These are phyloP conservation scores for Septoria petroselini DNA, from an alignment of 2,329 filamentous ascomycete species.

Conservation along the genomic window DNA sequence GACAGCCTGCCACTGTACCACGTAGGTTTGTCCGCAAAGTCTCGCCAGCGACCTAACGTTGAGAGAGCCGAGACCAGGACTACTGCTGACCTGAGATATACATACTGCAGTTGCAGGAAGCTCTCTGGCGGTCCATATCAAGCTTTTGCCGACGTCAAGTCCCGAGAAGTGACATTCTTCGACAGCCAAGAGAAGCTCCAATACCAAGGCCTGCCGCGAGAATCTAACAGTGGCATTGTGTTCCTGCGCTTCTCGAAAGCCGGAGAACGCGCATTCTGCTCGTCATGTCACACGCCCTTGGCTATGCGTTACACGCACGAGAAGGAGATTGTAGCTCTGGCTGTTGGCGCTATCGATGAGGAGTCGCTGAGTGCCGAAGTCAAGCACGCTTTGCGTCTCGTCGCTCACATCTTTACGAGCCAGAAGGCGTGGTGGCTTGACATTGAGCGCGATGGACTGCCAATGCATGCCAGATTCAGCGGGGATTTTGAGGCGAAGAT, in stretches of 20 bases:
- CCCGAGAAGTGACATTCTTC: conserved; percentile 20
- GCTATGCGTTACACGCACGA: conserved; percentile 28
- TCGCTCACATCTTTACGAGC: conserved; percentile 25
- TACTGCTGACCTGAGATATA: too few relatives aligned
- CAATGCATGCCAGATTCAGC: conserved; percentile 16
- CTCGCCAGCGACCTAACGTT: neutral
- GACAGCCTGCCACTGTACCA: conserved; percentile 26
- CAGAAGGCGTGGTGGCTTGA: conserved; percentile 26
- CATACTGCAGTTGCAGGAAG: conserved; percentile 25
- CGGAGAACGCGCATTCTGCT: conserved; percentile 27
- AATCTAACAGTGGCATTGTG: conserved; percentile 20
- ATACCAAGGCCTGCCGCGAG: conserved; percentile 26
- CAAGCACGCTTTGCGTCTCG: conserved; percentile 19
- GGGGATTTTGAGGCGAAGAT: conserved; percentile 20
- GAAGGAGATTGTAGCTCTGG: conserved; percentile 15
- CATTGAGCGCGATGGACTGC: conserved; percentile 21
- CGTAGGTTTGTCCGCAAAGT: neutral
- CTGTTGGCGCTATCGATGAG: conserved; percentile 25
- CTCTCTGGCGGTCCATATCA: conserved; percentile 27
- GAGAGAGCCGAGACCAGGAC: too few relatives aligned
- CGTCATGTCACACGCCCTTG: conserved; percentile 23
- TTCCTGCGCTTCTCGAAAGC: conserved; percentile 20
- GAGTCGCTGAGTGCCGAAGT: conserved; percentile 16
- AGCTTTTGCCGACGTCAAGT: conserved; percentile 22
- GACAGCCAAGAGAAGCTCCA: conserved; percentile 22